Conservation (phyloP, 176 grass and related monocot genomes). For the Phragmites australis region DNA sequence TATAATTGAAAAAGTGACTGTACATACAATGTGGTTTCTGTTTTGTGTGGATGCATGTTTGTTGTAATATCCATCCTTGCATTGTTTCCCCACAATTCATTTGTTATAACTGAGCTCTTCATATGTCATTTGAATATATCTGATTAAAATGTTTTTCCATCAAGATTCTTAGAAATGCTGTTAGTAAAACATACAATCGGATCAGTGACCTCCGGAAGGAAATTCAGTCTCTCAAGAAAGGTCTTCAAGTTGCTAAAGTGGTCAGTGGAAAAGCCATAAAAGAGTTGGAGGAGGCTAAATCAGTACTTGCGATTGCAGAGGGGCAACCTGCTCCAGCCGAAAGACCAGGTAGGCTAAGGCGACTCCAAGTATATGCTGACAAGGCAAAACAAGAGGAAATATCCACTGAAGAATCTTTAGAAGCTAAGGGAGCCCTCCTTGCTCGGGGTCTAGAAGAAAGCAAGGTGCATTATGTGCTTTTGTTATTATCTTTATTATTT, state of each 20-base stretch:
- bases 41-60: slow-evolving; percentile 26
- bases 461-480: slow-evolving; percentile 59
- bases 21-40: neutral
- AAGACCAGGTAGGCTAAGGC: slow-evolving; percentile 80
- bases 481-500: slow-evolving; percentile 18
- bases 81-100: slow-evolving; percentile 19
- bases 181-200: slow-evolving; percentile 97
- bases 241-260: slow-evolving; percentile 68
- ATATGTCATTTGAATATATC: slow-evolving; percentile 10
- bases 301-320: slow-evolving; percentile 67
- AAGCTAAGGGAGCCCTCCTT: slow-evolving; percentile 71
- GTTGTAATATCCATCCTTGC: neutral
- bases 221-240: slow-evolving; percentile 68
- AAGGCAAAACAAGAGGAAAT: slow-evolving; percentile 65
- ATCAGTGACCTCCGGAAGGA: slow-evolving; percentile 87
- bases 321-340: slow-evolving; percentile 65
- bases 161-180: slow-evolving; percentile 93
- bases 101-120: neutral
- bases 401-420: slow-evolving; percentile 60
- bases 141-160: slow-evolving; percentile 25
- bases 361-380: slow-evolving; percentile 63
- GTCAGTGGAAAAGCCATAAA: slow-evolving; percentile 48
- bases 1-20: neutral
- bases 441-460: slow-evolving; percentile 75
- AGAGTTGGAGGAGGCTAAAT: slow-evolving; percentile 73